phyloP scores from a whole-genome alignment of 2,329 filamentous ascomycete species.

The Pseudogymnoascus sp. region DNA sequence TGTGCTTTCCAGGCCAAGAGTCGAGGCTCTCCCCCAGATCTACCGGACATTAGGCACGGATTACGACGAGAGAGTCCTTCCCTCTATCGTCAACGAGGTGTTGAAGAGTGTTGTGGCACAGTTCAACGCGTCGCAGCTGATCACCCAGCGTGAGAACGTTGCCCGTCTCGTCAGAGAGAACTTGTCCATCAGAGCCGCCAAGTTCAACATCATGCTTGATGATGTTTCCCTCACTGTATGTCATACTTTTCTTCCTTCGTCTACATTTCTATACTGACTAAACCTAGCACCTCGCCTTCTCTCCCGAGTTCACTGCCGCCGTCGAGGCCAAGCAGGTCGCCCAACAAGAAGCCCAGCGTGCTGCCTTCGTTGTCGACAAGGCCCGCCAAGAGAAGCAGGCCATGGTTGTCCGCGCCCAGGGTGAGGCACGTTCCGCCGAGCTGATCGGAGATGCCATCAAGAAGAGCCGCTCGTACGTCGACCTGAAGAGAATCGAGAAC shows the following conservation, averaged over 20 bases:
- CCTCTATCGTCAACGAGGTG: slow-evolving; percentile 97
- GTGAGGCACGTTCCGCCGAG: slow-evolving; percentile 96
- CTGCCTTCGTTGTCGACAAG: slow-evolving; percentile 97
- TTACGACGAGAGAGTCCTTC: slow-evolving; percentile 93
- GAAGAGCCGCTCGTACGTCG: slow-evolving; percentile 95
- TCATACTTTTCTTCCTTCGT: slow-evolving; percentile 10
- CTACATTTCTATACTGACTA: slow-evolving; percentile 6
- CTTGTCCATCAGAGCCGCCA: slow-evolving; percentile 77
- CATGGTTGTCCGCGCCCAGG: slow-evolving; percentile 95
- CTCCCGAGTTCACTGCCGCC: slow-evolving; percentile 64
- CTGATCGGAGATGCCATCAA: slow-evolving; percentile 99
- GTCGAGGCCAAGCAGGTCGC: slow-evolving; percentile 69
- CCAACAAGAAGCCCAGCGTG: slow-evolving; percentile 90
- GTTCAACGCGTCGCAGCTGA: slow-evolving; percentile 97
- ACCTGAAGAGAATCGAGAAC: slow-evolving; percentile 97
- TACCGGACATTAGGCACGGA: slow-evolving; percentile 92
- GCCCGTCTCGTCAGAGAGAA: slow-evolving; percentile 87
- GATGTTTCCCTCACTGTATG: slow-evolving; percentile 92
- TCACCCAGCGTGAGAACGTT: slow-evolving; percentile 97
- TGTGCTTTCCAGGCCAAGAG: slow-evolving; percentile 85
- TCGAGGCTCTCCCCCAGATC: slow-evolving; percentile 88
- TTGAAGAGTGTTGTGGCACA: slow-evolving; percentile 97
- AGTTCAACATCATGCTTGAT: slow-evolving; percentile 95
- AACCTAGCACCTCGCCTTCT: slow-evolving; percentile 60
- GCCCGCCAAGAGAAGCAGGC: slow-evolving; percentile 99